Evolutionary conservation across 108 stramenopile genomes (phyloP), one percentile per base, ranked within the genome.

Genomic region (Mayamaea pseudoterrestris): DNA sequence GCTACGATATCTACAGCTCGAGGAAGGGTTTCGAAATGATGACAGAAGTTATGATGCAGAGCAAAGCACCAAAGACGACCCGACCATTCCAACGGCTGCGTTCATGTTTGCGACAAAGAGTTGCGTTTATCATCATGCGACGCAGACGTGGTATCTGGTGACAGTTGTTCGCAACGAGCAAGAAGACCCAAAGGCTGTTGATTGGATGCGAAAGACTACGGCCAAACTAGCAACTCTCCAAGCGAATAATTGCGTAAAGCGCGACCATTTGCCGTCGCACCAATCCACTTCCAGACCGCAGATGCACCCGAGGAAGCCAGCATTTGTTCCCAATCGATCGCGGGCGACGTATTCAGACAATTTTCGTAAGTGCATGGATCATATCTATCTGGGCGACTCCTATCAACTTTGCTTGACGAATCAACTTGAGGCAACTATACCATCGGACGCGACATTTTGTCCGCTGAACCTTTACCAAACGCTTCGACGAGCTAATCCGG

Each of bases 391-490:
- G 21, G 94, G 94, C 2, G 90, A 93, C 42, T 83, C 84, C 35
- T 96, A 96, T 50, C 92, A 96, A 53, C 47, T 92, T n/a, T 96
- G 94, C 53, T 55, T 96, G 12, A 96, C 94, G 20, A 93, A 85
- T 55, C 76, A 90, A 43, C 39, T 93, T 11, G 66, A 78, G 46
- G 73, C 80, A 9, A 13, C 26, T 2, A 41, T 54, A 5, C 9
- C 21, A 20, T 8, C 27, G 4, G 21, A 20, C 21, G 18, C n/a
- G 18, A 24, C n/a, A n/a, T 14, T 31, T 27, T 44, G 61, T 13
- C 72, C 88, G 18, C 73, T 80, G 22, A 68, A 66, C 11, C 42
- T 88, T 12, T 92, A 95, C 64, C 66, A 68, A 50, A 46, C 54
- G 31, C 62, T 95, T 23, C 85, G 93, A 6, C 41, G 47, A 13